A percentile compares a stretch with the other conserved stretches of the same genome.
phyloP scores from a whole-genome alignment of 176 grass and related monocot species.

The Carex scoparia region DNA sequence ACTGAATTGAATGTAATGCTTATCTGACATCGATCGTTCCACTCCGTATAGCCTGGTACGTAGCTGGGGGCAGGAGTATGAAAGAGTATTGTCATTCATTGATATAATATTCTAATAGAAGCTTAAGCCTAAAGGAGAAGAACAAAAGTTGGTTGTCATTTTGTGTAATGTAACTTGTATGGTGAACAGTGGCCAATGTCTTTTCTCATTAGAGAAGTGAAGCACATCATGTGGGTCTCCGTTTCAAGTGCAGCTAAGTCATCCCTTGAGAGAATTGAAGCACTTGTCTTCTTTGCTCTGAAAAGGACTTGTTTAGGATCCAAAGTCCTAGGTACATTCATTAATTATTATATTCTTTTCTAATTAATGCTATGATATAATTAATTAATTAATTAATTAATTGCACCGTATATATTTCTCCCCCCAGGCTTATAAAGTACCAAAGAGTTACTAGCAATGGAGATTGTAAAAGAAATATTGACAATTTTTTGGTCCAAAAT shows the following conservation, averaged over 20 bases:
- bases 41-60: too few species aligned
- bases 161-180: not conserved
- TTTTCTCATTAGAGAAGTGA: constrained; percentile 1
- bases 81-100: not conserved
- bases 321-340: not conserved
- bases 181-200: not conserved
- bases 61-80: not conserved
- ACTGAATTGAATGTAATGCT: too few species aligned
- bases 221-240: constrained; percentile 19
- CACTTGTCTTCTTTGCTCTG: constrained; percentile 1
- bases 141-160: constrained; percentile 10
- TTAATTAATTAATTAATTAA: not conserved
- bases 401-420: too few species aligned
- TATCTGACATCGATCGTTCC: too few species aligned
- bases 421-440: not conserved
- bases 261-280: not conserved
- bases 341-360: not conserved
- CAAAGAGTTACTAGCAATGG: not conserved
- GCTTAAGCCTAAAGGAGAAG: constrained; percentile 1
- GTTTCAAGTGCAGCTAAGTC: not conserved
- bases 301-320: not conserved
- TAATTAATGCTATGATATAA: not conserved
- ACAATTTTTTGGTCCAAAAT: not conserved
- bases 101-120: constrained; percentile 9
- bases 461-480: not conserved